Evolutionary conservation across 2,329 filamentous ascomycete genomes (phyloP).

Genomic region (Penicillium sclerotigenum): DNA sequence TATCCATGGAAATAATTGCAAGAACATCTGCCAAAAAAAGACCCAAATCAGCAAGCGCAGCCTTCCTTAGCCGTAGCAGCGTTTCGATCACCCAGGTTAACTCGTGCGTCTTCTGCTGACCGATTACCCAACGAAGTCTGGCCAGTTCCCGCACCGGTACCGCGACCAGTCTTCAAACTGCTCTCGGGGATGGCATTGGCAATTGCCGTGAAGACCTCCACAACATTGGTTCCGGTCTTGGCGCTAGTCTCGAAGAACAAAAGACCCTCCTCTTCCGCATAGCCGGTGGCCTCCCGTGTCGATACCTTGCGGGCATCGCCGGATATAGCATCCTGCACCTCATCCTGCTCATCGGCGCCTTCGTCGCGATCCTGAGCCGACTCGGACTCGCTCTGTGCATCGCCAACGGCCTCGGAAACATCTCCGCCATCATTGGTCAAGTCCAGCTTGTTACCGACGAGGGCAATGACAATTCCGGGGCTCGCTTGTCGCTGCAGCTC

Average conservation of each 20-base stretch:
- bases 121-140: constrained; percentile 54
- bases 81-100: constrained; percentile 74
- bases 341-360: constrained; percentile 49
- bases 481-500: constrained; percentile 95
- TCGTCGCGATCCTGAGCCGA: constrained; percentile 34
- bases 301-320: constrained; percentile 82
- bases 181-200: constrained; percentile 98
- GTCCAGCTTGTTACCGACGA: constrained; percentile 96
- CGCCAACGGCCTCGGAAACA: constrained; percentile 28
- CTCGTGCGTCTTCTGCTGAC: constrained; percentile 57
- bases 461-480: constrained; percentile 91
- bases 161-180: constrained; percentile 82
- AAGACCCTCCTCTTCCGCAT: constrained; percentile 90
- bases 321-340: constrained; percentile 59
- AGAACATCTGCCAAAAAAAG: constrained; percentile 6
- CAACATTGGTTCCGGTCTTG: constrained; percentile 91
- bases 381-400: constrained; percentile 41
- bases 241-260: constrained; percentile 98
- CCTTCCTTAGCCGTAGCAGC: constrained; percentile 80
- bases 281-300: constrained; percentile 85
- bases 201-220: constrained; percentile 95
- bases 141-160: constrained; percentile 62
- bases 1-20: constrained; percentile 19
- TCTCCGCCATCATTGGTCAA: constrained; percentile 63
- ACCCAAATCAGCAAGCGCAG: constrained; percentile 70